Evolutionary conservation across 257 asterid genomes (phyloP).

Genomic region (Capsicum chinense): DNA sequence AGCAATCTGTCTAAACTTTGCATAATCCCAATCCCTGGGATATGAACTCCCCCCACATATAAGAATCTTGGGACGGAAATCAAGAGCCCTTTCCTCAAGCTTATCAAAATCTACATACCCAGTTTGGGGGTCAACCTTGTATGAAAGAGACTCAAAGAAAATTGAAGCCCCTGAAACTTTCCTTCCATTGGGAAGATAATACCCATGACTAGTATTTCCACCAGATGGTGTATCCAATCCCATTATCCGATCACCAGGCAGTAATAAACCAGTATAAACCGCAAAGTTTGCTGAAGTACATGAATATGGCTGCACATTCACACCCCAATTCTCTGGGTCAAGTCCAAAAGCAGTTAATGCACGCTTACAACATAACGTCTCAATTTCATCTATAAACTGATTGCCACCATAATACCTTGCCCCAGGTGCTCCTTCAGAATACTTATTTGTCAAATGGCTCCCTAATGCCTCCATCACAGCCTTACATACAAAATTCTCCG

Average conservation of each 20-base stretch:
- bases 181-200: slow-evolving; percentile 89
- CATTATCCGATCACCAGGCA: slow-evolving; percentile 95
- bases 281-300: slow-evolving; percentile 92
- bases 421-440: slow-evolving; percentile 87
- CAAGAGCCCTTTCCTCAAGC: slow-evolving; percentile 88
- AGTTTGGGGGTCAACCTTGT: slow-evolving; percentile 78
- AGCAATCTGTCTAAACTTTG: slow-evolving; percentile 73
- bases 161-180: slow-evolving; percentile 93
- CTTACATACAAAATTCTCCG: slow-evolving; percentile 83
- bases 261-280: slow-evolving; percentile 78
- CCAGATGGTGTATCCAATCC: slow-evolving; percentile 95
- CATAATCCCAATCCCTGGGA: slow-evolving; percentile 91
- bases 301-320: slow-evolving; percentile 87
- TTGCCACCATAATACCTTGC: slow-evolving; percentile 86
- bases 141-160: slow-evolving; percentile 78
- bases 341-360: slow-evolving; percentile 83
- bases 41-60: slow-evolving; percentile 93
- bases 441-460: slow-evolving; percentile 83
- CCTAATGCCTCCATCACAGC: slow-evolving; percentile 90
- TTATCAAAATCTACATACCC: slow-evolving; percentile 81
- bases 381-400: slow-evolving; percentile 84
- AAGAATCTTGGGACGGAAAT: slow-evolving; percentile 87
- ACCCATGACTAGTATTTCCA: slow-evolving; percentile 98
- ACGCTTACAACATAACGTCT: slow-evolving; percentile 66
- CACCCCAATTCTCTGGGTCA: slow-evolving; percentile 81